phyloP scores from a whole-genome alignment of 352 stramenopile species.

The Blastocystis sp. region DNA sequence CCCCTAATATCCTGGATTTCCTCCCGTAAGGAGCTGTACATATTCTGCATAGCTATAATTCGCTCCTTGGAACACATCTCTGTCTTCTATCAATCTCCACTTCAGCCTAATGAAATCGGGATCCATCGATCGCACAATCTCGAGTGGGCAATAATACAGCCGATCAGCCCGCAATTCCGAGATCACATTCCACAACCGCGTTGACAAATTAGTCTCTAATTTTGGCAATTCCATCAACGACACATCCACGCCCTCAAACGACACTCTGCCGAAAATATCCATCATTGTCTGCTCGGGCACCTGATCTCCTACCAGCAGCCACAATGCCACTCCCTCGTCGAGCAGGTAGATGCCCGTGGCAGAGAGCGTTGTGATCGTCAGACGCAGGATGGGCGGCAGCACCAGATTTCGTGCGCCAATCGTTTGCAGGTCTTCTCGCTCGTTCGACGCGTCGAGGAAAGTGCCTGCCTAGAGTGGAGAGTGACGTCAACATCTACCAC shows the following conservation, averaged over 20 bases:
- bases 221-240: constrained; percentile 63
- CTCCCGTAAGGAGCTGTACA: constrained; percentile 78
- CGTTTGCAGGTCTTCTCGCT: constrained; percentile 75
- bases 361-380: constrained; percentile 85
- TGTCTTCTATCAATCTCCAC: constrained; percentile 95
- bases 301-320: constrained; percentile 88
- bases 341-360: constrained; percentile 91
- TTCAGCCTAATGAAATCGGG: constrained; percentile 80
- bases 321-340: constrained; percentile 88
- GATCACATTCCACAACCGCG: constrained; percentile 79
- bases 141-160: constrained; percentile 75
- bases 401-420: constrained; percentile 69
- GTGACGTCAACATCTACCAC: not conserved
- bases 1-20: constrained; percentile 36
- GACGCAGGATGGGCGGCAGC: constrained; percentile 74
- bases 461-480: not conserved
- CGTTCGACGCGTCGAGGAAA: constrained; percentile 68
- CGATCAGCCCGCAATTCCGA: constrained; percentile 74
- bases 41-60: constrained; percentile 96
- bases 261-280: constrained; percentile 86
- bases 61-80: constrained; percentile 88
- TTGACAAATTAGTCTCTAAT: constrained; percentile 70
- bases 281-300: constrained; percentile 77
- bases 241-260: constrained; percentile 87
- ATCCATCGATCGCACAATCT: constrained; percentile 88